Percentiles rank a stretch among this genome's conserved stretches.
Conservation (phyloP, 73 alveolate species). For the Durusdinium trenchii region DNA sequence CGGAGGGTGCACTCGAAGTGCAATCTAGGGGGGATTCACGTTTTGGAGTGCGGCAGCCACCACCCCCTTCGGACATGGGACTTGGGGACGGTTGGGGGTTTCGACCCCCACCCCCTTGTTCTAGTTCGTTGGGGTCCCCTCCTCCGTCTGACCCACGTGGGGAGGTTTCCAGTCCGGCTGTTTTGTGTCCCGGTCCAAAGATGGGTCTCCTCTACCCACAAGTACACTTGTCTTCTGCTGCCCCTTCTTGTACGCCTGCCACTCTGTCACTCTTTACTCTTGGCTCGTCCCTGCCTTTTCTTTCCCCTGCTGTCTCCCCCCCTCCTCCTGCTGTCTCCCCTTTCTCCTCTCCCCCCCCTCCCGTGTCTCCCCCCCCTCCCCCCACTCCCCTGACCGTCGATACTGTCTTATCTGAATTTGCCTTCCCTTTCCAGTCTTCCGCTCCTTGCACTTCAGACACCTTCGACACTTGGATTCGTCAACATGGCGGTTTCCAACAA, state of each 20-base stretch:
- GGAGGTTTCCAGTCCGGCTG: not conserved
- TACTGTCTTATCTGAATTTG: not conserved
- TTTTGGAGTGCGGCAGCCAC: conserved; percentile 15
- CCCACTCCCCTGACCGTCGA: not conserved
- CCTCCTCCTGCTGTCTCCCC: not conserved
- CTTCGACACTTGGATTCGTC: not conserved
- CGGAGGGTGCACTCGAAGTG: not conserved
- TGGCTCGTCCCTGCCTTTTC: not conserved
- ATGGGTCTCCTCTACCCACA: not conserved
- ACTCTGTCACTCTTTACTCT: no score
- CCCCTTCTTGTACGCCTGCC: no score
- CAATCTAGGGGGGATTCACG: no score
- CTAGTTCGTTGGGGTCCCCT: not conserved
- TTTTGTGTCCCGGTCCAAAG: not conserved
- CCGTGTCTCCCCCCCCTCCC: not conserved
- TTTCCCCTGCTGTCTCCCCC: not conserved
- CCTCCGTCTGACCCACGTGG: conserved; percentile 28
- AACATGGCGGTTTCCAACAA: not conserved
- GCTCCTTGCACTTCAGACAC: not conserved
- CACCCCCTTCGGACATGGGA: no score
- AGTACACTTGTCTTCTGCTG: no score
- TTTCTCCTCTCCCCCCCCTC: not conserved
- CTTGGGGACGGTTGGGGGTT: conserved; percentile 8
- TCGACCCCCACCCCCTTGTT: not conserved
- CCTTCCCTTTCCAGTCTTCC: not conserved